Base-by-base conservation (phyloP, 2,329 filamentous ascomycete species). In the Raffaelea ambrosiae region DNA sequence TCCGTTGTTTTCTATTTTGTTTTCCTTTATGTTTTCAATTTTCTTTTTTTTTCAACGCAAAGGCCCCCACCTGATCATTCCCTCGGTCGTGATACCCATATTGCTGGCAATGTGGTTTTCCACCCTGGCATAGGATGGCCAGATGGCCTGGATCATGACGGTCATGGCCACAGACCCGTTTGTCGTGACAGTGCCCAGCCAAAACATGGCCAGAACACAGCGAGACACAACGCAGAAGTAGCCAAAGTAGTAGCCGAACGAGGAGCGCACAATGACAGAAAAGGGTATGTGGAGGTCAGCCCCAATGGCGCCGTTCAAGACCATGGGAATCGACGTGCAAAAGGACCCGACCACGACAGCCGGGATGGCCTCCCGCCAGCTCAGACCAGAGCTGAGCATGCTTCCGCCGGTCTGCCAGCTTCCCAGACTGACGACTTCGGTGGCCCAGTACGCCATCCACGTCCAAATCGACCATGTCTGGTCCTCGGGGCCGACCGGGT, bases 271-370 rank as follows among this genome's bases (percentile, higher is more conserved):
- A 3, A 59, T 56, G 16, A 67, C 61, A 1, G 64, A 60, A 54
- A 67, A 67, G 5, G 64, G 63, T 21, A 65, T 61, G 48, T 67
- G 65, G 16, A 66, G 53, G 46, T 63, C 60, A 3, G 61, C 60
- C 11, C 63, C 61, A 49, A 63, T 65, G 10, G 61, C 61, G 21
- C 63, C 62, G 44, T 66, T 65, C 22, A 66, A 54, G 3, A 64
- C 63, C 57, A 63, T 63, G 13, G 63, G 62, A 38, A 75, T 71
- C 16, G 74, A 72, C 23, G 74, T 76, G 52, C 77, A 79, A 11
- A 71, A 64, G 3, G 71, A 67, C 39, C 80, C 79, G 5, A 79
- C 74, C 40, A 78, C 11, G n/a, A 44, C 40, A 23, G 48, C 49
- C 1, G 52, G 49, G 33, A 54, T 49, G 9, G 52, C 50, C 22